Evolutionary conservation across 352 stramenopile species (phyloP).

Genomic region (Phytopythium ostracodes): DNA sequence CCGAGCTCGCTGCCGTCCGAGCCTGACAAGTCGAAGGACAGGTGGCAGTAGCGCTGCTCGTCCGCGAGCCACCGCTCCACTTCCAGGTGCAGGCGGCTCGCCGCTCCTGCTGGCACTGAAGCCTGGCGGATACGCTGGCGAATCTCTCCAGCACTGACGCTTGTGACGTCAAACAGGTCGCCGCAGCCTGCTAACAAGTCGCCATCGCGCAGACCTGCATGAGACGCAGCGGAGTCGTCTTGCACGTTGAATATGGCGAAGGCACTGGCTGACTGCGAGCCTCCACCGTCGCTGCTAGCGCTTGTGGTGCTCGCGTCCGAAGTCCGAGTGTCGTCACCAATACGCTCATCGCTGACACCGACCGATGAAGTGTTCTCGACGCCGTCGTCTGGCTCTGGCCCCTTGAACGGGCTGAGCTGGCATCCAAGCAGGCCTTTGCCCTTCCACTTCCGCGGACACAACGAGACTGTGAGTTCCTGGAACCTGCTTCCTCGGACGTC

Average conservation of each 20-base stretch:
- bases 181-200: constrained; percentile 46
- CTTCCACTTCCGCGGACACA: constrained; percentile 50
- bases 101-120: constrained; percentile 10
- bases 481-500: not conserved
- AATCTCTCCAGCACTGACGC: not conserved
- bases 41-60: constrained; percentile 37
- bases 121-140: not conserved
- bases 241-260: constrained; percentile 44
- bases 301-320: not conserved
- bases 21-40: constrained; percentile 18
- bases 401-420: constrained; percentile 61
- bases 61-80: constrained; percentile 45
- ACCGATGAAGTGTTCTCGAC: not conserved
- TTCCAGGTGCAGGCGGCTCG: constrained; percentile 21
- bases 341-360: not conserved
- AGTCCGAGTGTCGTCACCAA: not conserved
- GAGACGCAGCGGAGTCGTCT: constrained; percentile 20
- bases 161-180: constrained; percentile 11
- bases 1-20: not conserved
- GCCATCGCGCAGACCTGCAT: constrained; percentile 32
- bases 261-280: constrained; percentile 5
- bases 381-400: constrained; percentile 13
- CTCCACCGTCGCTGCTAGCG: not conserved
- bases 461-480: constrained; percentile 13
- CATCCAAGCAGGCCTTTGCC: constrained; percentile 63